These are phyloP conservation scores for Suhomyces ambrosiae DNA, from an alignment of 1,139 yeast genomes.

Conservation along the genomic window DNA sequence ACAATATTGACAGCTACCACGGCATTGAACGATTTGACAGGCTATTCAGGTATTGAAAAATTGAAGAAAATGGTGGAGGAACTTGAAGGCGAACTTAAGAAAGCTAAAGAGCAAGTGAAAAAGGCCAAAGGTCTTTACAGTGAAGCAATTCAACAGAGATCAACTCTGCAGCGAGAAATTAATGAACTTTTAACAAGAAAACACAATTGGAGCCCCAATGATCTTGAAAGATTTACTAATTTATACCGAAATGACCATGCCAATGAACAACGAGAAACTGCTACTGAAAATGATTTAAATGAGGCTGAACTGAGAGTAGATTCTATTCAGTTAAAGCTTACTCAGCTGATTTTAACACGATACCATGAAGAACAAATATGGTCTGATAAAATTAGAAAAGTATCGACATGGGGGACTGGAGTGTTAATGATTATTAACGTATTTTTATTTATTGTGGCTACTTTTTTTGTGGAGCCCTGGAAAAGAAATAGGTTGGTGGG, in stretches of 20 bases:
- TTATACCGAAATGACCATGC: conserved; percentile 80
- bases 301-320: conserved; percentile 69
- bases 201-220: conserved; percentile 74
- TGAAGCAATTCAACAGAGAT: conserved; percentile 64
- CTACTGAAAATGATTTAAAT: conserved; percentile 52
- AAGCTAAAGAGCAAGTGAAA: conserved; percentile 52
- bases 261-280: conserved; percentile 63
- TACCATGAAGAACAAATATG: conserved; percentile 98
- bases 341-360: conserved; percentile 78
- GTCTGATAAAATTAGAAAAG: conserved; percentile 93
- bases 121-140: conserved; percentile 56
- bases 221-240: conserved; percentile 81
- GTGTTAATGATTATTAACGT: conserved; percentile 86
- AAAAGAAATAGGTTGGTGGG: conserved; percentile 78
- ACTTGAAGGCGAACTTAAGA: conserved; percentile 51
- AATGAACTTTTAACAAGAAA: conserved; percentile 88
- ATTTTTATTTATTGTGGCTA: conserved; percentile 74
- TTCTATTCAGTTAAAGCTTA: conserved; percentile 65
- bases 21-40: conserved; percentile 87
- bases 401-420: conserved; percentile 98
- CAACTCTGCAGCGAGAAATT: conserved; percentile 79
- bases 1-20: conserved; percentile 70
- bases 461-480: conserved; percentile 92
- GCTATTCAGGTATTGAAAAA: conserved; percentile 79
- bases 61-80: conserved; percentile 62